Percentiles rank a stretch among this genome's conserved stretches.
Conservation (phyloP, 305 asterid genomes). For the Fraxinus sp. region DNA sequence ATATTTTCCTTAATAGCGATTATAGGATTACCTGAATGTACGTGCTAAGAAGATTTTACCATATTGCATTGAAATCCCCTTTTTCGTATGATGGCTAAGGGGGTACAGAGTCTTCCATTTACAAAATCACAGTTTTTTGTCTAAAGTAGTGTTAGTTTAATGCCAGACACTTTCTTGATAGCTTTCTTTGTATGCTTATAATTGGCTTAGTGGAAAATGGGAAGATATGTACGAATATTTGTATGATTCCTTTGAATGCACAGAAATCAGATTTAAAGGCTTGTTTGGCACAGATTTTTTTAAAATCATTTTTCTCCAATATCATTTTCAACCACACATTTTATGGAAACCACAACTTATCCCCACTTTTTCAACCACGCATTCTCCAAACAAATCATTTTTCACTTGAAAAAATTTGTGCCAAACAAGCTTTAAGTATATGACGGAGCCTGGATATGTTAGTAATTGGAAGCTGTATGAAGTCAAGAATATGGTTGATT, state of each 20-base stretch:
- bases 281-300: not conserved
- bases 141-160: not conserved
- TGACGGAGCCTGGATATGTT: not conserved
- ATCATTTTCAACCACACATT: not conserved
- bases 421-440: not conserved
- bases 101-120: not conserved
- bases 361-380: not conserved
- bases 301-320: not conserved
- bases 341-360: not conserved
- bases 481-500: not conserved
- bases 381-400: not conserved
- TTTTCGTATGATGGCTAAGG: not conserved
- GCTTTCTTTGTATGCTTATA: not conserved
- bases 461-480: not conserved
- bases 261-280: not conserved
- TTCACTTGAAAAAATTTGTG: not conserved
- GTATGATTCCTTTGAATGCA: not conserved
- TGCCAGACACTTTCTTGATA: not conserved
- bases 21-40: not conserved
- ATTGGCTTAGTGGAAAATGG: not conserved
- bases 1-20: not conserved
- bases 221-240: not conserved
- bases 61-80: not conserved
- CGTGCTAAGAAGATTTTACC: not conserved
- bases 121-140: not conserved